Percentiles rank a stretch among this genome's conserved stretches.
Conservation (phyloP, 2,329 filamentous ascomycete genomes). For the Fusarium continuum region DNA sequence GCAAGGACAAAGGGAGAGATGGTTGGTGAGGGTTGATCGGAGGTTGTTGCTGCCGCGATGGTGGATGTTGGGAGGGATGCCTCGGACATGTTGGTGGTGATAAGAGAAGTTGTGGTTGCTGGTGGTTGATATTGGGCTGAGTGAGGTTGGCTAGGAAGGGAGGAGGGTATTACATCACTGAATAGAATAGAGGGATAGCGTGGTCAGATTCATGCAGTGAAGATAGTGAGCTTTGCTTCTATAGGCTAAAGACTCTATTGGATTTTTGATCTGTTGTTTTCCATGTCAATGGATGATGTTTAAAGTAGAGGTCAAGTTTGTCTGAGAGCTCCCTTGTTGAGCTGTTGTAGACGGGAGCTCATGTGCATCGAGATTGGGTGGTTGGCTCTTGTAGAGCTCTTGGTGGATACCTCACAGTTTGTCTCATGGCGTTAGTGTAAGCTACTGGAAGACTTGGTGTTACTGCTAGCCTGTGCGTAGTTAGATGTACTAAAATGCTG, state of each 20-base stretch:
- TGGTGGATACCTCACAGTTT: slow-evolving; percentile 21
- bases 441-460: background rate
- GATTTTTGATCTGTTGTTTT: background rate
- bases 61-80: slow-evolving; percentile 19
- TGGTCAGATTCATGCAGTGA: background rate
- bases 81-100: slow-evolving; percentile 26
- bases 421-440: slow-evolving; percentile 1
- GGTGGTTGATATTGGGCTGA: background rate
- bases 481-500: background rate
- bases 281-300: background rate
- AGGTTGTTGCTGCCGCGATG: slow-evolving; percentile 14
- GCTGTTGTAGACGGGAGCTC: slow-evolving; percentile 17
- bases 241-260: background rate
- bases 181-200: background rate
- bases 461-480: fast-evolving
- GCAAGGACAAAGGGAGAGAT: slow-evolving; percentile 33
- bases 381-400: slow-evolving; percentile 9
- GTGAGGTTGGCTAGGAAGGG: slow-evolving; percentile 12
- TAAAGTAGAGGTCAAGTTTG: background rate
- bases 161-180: slow-evolving; percentile 34
- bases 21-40: slow-evolving; percentile 22
- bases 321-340: slow-evolving; percentile 20
- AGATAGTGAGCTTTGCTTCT: background rate
- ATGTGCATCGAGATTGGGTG: slow-evolving; percentile 20
- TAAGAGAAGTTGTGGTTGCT: background rate